These are phyloP conservation scores for Fagopyrum tataricum DNA, from an alignment of 148 eudicot species.

Conservation along the genomic window DNA sequence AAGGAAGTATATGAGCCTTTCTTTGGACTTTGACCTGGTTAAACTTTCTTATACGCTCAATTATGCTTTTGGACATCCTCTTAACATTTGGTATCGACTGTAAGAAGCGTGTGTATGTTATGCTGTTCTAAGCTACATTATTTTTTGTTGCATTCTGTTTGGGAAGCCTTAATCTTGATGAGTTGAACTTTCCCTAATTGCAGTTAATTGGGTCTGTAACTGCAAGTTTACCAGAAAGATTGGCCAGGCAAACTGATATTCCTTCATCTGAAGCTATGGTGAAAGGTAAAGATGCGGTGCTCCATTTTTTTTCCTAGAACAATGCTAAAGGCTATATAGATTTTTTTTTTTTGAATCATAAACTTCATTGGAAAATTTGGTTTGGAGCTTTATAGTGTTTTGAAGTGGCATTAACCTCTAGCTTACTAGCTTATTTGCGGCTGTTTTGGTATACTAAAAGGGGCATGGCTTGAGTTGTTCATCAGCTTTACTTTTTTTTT, in stretches of 20 bases:
- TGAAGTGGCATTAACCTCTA: background rate
- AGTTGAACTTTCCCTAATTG: slow-evolving; percentile 19
- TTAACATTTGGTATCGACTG: background rate
- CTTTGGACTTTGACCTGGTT: background rate
- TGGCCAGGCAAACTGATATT: slow-evolving; percentile 40
- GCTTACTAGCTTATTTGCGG: background rate
- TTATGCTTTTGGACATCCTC: background rate
- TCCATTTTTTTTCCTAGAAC: slow-evolving; percentile 30
- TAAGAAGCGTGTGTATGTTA: background rate
- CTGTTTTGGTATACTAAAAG: background rate
- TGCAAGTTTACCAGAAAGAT: slow-evolving; percentile 85
- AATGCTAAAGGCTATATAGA: no score
- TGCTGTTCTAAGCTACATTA: background rate
- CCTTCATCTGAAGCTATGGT: slow-evolving; percentile 81
- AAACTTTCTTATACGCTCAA: background rate
- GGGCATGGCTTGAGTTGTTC: background rate
- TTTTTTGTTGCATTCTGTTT: background rate
- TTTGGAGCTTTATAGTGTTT: background rate
- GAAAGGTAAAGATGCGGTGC: slow-evolving; percentile 90
- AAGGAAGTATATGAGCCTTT: background rate
- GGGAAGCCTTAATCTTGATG: background rate
- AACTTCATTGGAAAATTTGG: background rate
- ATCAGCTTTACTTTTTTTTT: no score
- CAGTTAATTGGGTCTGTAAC: slow-evolving; percentile 93
- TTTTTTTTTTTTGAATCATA: background rate